A percentile compares a stretch with the other conserved stretches of the same genome.
Conservation (phyloP, 768 basidiomycete species). For the Psilocybe cyanescens region DNA sequence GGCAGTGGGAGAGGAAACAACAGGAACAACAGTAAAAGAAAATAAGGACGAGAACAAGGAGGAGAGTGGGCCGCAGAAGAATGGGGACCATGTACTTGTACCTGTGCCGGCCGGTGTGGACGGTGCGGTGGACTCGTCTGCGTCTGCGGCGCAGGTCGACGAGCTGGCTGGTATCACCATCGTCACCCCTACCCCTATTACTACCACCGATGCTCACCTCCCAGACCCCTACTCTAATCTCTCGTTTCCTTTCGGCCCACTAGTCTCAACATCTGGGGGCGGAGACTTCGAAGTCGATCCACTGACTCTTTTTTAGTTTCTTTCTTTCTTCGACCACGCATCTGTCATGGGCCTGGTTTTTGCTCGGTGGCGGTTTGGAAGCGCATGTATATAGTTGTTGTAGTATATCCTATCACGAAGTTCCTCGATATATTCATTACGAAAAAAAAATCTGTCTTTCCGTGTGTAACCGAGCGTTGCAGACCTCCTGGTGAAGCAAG, state of each 20-base stretch:
- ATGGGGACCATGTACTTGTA: neutral
- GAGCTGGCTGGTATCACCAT: neutral
- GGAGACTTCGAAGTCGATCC: no score
- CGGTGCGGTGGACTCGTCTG: neutral
- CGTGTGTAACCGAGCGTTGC: no score
- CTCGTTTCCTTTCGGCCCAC: neutral
- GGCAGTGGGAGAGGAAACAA: neutral
- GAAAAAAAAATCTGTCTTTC: no score
- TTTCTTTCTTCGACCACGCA: no score
- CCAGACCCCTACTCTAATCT: neutral
- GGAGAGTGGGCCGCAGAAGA: neutral
- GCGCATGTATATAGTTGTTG: no score
- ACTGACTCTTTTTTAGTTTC: no score
- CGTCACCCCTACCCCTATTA: neutral
- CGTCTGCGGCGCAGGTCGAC: neutral
- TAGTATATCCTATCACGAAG: no score
- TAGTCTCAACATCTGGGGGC: no score
- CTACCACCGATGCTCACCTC: neutral
- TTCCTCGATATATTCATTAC: no score
- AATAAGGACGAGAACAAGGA: neutral
- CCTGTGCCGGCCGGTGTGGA: neutral
- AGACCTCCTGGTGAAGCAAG: no score
- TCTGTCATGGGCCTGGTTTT: no score
- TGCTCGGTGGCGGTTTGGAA: no score
- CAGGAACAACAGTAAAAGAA: conserved; percentile 6